These are phyloP conservation scores for Globomyces sp. DNA, from an alignment of 371 early-diverging fungal genomes.

Conservation along the genomic window DNA sequence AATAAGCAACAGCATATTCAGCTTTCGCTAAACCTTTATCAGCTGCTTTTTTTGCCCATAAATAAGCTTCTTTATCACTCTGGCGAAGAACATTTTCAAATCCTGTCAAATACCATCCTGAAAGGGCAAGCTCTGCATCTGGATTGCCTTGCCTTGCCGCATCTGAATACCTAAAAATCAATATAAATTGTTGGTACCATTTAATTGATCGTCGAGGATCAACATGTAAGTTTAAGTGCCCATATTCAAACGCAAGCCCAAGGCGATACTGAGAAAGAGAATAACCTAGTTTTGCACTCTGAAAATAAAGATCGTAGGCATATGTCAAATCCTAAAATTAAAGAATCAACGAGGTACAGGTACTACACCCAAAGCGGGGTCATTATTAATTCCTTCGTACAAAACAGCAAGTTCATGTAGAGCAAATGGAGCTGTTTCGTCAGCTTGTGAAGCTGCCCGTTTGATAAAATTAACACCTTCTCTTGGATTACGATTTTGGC, in stretches of 20 bases:
- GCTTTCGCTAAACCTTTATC: constrained; percentile 81
- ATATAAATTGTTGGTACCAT: constrained; percentile 65
- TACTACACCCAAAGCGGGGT: constrained; percentile 7
- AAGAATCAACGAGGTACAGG: not conserved
- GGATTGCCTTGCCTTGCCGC: constrained; percentile 89
- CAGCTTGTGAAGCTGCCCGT: constrained; percentile 83
- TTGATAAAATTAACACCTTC: constrained; percentile 92
- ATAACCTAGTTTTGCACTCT: constrained; percentile 92
- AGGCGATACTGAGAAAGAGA: constrained; percentile 90
- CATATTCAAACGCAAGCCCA: constrained; percentile 93
- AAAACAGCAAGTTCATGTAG: constrained; percentile 88
- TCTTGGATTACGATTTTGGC: constrained; percentile 63
- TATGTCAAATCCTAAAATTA: constrained; percentile 68
- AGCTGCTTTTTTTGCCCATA: constrained; percentile 86
- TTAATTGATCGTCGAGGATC: constrained; percentile 91
- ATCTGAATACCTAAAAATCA: constrained; percentile 47
- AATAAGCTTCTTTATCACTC: constrained; percentile 85
- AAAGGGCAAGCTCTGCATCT: constrained; percentile 89
- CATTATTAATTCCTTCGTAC: constrained; percentile 64
- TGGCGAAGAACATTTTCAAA: constrained; percentile 68
- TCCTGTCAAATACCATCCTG: constrained; percentile 96
- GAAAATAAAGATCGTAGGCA: constrained; percentile 83
- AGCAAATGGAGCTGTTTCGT: constrained; percentile 88
- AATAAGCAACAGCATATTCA: constrained; percentile 93
- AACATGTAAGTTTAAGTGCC: constrained; percentile 79